Conservation (phyloP, 176 grass and related monocot species). For the Eleusine indica region DNA sequence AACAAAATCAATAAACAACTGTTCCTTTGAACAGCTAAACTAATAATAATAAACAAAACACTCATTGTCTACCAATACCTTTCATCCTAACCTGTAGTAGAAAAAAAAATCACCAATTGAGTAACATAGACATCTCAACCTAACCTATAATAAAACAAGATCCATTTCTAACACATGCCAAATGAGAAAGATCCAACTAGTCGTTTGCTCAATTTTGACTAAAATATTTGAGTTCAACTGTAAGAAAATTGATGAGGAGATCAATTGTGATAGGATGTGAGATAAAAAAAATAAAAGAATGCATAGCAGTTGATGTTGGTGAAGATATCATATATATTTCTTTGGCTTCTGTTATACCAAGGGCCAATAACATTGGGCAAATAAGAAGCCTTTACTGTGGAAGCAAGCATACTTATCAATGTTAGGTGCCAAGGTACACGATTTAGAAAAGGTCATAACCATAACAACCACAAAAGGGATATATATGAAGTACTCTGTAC, state of each 20-base stretch:
- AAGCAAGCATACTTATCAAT: conserved; percentile 56
- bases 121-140: neutral
- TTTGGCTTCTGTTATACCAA: conserved; percentile 18
- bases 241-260: neutral
- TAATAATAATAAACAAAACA: neutral
- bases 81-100: neutral
- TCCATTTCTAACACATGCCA: conserved; percentile 26
- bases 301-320: conserved; percentile 16
- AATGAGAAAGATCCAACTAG: conserved; percentile 34
- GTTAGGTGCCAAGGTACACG: conserved; percentile 56
- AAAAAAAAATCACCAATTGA: neutral
- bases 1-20: neutral
- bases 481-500: conserved; percentile 27
- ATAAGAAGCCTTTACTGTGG: conserved; percentile 36
- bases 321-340: conserved; percentile 17
- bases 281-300: neutral
- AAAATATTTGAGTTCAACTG: conserved; percentile 25
- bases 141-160: conserved; percentile 22
- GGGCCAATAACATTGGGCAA: conserved; percentile 31
- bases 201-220: neutral
- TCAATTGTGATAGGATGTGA: conserved; percentile 7
- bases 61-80: neutral
- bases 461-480: conserved; percentile 44
- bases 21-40: neutral
- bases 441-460: conserved; percentile 42